These are phyloP conservation scores for Heliocybe sulcata DNA, from an alignment of 1,284 basidiomycete genomes.

Conservation along the genomic window DNA sequence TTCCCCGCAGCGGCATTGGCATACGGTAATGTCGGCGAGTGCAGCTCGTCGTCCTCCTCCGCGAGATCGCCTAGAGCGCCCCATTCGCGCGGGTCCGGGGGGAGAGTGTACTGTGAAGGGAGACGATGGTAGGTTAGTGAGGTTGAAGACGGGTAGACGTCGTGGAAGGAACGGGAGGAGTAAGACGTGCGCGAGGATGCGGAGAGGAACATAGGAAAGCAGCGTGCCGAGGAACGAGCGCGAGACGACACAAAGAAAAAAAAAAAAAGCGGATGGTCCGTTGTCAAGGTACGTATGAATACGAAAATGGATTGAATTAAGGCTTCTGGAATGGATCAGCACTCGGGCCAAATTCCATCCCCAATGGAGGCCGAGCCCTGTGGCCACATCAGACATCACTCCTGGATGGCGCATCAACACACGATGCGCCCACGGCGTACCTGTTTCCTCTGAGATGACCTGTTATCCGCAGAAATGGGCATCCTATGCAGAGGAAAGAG, in stretches of 20 bases:
- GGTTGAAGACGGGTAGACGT: neutral
- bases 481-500: neutral
- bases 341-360: too few relatives aligned
- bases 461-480: neutral
- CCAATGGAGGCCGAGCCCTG: too few relatives aligned
- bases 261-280: neutral
- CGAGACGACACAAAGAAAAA: neutral
- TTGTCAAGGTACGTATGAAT: too few relatives aligned
- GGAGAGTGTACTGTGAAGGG: slow-evolving; percentile 35
- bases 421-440: too few relatives aligned
- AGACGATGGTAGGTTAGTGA: neutral
- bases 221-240: neutral
- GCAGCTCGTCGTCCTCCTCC: slow-evolving; percentile 40
- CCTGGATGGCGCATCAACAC: too few relatives aligned
- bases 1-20: too few relatives aligned
- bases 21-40: slow-evolving; percentile 6
- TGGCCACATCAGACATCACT: too few relatives aligned
- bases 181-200: neutral
- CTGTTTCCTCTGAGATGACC: too few relatives aligned
- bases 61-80: slow-evolving; percentile 38
- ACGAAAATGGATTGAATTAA: too few relatives aligned
- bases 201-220: neutral
- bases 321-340: too few relatives aligned
- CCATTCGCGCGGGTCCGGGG: slow-evolving; percentile 47
- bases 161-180: neutral